Evolutionary conservation across 2,329 filamentous ascomycete species (phyloP).

Genomic region (Aspergillus sp.): DNA sequence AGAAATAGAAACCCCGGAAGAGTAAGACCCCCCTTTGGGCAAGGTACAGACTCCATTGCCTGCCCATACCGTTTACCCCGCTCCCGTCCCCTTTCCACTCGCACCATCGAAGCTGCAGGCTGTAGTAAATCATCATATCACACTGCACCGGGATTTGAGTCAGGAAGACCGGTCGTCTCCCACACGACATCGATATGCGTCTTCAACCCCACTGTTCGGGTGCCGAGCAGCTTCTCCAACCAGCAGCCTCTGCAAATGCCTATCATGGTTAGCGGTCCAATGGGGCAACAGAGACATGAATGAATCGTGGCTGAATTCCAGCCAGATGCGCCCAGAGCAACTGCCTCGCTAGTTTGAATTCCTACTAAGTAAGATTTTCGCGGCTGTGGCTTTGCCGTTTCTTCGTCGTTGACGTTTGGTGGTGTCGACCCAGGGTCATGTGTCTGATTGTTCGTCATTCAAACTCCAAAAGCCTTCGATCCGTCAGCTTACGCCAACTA

Average conservation of each 20-base stretch:
- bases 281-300: neutral
- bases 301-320: neutral
- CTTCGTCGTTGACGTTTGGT: no score
- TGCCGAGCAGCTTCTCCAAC: neutral
- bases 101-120: neutral
- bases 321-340: neutral
- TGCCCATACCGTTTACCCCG: neutral
- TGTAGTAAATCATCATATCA: neutral
- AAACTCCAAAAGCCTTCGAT: no score
- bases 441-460: no score
- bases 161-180: neutral
- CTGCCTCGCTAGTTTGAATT: neutral
- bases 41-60: neutral
- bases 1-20: neutral
- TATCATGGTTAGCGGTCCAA: neutral
- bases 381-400: neutral
- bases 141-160: neutral
- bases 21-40: no score
- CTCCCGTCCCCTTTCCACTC: neutral
- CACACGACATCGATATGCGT: neutral
- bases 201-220: constrained; percentile 1
- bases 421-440: no score
- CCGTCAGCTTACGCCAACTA: no score
- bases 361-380: neutral
- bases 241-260: neutral